Base-by-base conservation (phyloP, 2,329 filamentous ascomycete genomes). In the Gremmenia infestans region DNA sequence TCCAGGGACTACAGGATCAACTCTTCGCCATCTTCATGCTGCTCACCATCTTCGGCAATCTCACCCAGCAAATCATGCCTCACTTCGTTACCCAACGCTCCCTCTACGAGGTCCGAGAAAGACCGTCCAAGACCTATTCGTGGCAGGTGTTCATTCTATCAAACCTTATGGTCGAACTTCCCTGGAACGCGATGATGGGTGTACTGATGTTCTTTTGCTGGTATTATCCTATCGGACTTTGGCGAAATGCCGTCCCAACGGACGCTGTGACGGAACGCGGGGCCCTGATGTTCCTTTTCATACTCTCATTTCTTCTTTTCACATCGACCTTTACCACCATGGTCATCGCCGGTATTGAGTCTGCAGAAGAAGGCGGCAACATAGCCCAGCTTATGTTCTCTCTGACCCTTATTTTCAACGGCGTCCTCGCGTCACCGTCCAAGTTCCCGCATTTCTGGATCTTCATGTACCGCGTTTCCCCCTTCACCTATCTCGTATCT, bases 161-260 rank as follows among this genome's bases (percentile, higher is more conserved):
- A 55, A 85, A 88, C 37, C 88, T 96, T 61, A 74, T 91, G 32
- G 89, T 93, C 57, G 92, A 96, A 71, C 75, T 96, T 2, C 89
- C 91, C 0, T 96, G 89, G 86, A 91, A 95, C 69, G 48, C 58
- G 0, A 72, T 94, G 45, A 86, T 89, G 79, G 82, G 84, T 3
- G 78, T 86, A n/a, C 73, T 95, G 61, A 86, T 92, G 75, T 96
- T 78, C 76, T 79, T 90, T 67, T 85, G 79, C 70, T 93, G 88
- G 82, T 96, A 96, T 76, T 96, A 92, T 69, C 89, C 91, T 1
- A 82, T 95, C 53, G 89, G 89, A 2, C 80, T 94, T 9, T 84
- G 90, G 71, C 72, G 74, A 57, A 92, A 93, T 67, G 88, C 88
- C 2, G 73, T 77, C 15, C 76, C 76, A 1, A 82, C 83, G 4